Evolutionary conservation across 2,329 filamentous ascomycete genomes (phyloP), one percentile per base, ranked within the genome.

Genomic region (Penicillium capsulatum): DNA sequence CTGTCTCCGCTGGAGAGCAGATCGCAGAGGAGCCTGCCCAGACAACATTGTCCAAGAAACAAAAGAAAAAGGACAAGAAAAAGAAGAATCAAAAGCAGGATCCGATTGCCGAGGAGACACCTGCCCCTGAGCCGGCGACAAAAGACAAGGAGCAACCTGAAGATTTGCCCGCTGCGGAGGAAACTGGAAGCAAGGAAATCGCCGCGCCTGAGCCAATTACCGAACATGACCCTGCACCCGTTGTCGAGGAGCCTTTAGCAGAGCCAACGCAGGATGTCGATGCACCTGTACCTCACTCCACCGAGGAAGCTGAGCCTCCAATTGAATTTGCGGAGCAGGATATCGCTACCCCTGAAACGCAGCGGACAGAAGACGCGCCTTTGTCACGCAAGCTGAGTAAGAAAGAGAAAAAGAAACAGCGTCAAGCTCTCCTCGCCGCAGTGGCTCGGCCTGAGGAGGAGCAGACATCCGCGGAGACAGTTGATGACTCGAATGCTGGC

Each of bases 321-420:
- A 20, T n/a, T n/a, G n/a, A n/a, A n/a, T n/a, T n/a, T n/a, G n/a
- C n/a, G n/a, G n/a, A n/a, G n/a, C n/a, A 34, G 14, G 35, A 37
- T 4, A 7, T 24, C 15, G 34, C 46, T 11, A 13, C 39, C 15
- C 31, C 16, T 8, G 30, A 44, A 10, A n/a, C 10, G 11, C 36
- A 44, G 20, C 22, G 39, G 10, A 4, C 31, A 9, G 47, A 50
- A 26, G 19, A 35, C 9, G 17, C 40, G 4, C 19, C 33, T 1
- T 17, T 44, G 6, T 41, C 42, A 13, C 50, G 43, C 26, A 55
- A 57, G 20, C 33, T 48, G 36, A 56, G 48, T 42, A 59, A 60
- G 35, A 60, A 59, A 20, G 45, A 58, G 22, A 57, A 50, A 40
- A 52, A 59, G 37, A 54, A 57, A 39, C 45, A 56, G 22, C 52